Evolutionary conservation across 192 early-diverging fungal species (phyloP).

Genomic region (Fimicolochytrium jonesii): DNA sequence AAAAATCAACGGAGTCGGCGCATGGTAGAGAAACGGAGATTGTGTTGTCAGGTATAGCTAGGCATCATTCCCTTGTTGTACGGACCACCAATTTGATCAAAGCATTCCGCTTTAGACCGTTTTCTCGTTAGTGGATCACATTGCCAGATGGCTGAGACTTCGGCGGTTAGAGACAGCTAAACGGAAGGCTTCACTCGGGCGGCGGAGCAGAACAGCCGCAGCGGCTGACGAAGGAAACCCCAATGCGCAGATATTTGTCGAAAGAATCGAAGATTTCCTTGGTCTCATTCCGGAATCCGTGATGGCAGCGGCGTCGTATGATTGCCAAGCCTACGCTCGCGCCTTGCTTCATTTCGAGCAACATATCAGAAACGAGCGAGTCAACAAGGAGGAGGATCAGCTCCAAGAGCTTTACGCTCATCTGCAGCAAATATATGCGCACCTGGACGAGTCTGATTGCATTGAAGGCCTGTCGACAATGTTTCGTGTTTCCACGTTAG

Average conservation of each 20-base stretch:
- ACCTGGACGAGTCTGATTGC: conserved; percentile 66
- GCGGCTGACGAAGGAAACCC: conserved; percentile 22
- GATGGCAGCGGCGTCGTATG: conserved; percentile 60
- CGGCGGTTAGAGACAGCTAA: conserved; percentile 19
- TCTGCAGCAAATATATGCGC: conserved; percentile 59
- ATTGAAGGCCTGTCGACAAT: conserved; percentile 59
- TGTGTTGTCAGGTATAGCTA: conserved; percentile 38
- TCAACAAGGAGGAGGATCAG: not conserved
- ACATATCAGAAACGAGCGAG: conserved; percentile 44
- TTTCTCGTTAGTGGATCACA: conserved; percentile 55
- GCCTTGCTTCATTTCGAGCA: conserved; percentile 69
- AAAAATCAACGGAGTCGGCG: not conserved
- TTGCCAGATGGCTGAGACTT: conserved; percentile 43
- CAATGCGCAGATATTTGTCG: conserved; percentile 17
- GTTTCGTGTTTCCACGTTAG: conserved; percentile 45
- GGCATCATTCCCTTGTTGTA: not conserved
- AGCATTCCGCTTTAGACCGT: conserved; percentile 27
- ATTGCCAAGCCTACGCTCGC: conserved; percentile 59
- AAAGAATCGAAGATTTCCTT: conserved; percentile 48
- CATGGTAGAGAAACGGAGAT: conserved; percentile 30
- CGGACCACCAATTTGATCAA: not conserved
- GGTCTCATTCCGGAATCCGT: conserved; percentile 53
- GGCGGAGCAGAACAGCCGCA: conserved; percentile 11
- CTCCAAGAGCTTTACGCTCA: conserved; percentile 47
- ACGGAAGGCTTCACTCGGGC: conserved; percentile 21